Conservation (phyloP, 441 rosid species). For the Breynia disticha region DNA sequence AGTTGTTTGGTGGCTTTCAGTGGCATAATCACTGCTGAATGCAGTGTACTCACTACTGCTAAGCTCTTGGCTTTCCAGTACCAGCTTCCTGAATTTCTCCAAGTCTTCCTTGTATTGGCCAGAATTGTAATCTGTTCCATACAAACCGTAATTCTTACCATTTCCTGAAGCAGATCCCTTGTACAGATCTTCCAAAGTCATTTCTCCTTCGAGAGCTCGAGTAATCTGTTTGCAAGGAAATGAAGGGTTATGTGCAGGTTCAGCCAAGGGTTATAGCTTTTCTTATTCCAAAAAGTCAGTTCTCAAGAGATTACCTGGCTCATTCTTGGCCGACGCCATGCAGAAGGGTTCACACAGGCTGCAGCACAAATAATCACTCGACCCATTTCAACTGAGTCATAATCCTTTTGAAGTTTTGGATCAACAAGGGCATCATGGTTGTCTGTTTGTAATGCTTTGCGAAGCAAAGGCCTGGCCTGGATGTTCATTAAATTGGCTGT, state of each 20-base stretch:
- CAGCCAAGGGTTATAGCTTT: no score
- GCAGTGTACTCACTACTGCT: slow-evolving; percentile 47
- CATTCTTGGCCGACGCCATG: slow-evolving; percentile 70
- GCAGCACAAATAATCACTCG: slow-evolving; percentile 86
- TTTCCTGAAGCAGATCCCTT: slow-evolving; percentile 72
- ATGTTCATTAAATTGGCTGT: slow-evolving; percentile 17
- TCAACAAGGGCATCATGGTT: slow-evolving; percentile 51
- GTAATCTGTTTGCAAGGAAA: slow-evolving; percentile 45
- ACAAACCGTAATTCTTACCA: slow-evolving; percentile 37
- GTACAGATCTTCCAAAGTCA: slow-evolving; percentile 49
- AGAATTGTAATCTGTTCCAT: slow-evolving; percentile 51
- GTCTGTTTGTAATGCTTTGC: slow-evolving; percentile 50
- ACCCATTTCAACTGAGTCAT: slow-evolving; percentile 58
- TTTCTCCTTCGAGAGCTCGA: slow-evolving; percentile 69
- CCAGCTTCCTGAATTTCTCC: slow-evolving; percentile 68
- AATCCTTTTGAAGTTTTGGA: slow-evolving; percentile 42
- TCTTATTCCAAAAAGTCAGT: no score
- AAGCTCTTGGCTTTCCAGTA: slow-evolving; percentile 39
- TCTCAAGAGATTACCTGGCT: no score
- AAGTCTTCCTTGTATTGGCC: slow-evolving; percentile 64
- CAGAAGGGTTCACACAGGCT: slow-evolving; percentile 71
- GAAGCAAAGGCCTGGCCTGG: slow-evolving; percentile 85
- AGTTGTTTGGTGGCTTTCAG: slow-evolving; percentile 47
- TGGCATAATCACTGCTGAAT: slow-evolving; percentile 59
- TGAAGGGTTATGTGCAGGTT: no score